Conservation (phyloP, 2,329 filamentous ascomycete genomes). For the Arthrobotrys conoides region DNA sequence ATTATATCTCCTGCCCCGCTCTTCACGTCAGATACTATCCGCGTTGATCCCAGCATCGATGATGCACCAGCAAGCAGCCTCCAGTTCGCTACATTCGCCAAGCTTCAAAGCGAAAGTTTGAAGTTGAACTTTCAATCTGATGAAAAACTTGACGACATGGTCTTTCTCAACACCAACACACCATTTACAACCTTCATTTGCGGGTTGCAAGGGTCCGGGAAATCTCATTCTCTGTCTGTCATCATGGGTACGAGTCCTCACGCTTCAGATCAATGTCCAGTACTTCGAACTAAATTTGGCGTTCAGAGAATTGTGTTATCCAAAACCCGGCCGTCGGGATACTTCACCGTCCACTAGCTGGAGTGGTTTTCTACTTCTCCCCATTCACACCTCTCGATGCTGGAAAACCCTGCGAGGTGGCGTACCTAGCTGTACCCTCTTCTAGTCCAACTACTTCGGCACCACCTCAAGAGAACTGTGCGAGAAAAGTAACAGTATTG, state of each 20-base stretch:
- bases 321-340: conserved; percentile 35
- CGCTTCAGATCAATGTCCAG: neutral
- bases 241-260: conserved; percentile 32
- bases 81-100: conserved; percentile 42
- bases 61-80: neutral
- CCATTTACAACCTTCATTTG: conserved; percentile 52
- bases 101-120: conserved; percentile 7
- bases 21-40: conserved; percentile 33
- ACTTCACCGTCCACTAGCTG: conserved; percentile 24
- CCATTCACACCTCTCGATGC: conserved; percentile 29
- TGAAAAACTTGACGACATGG: too few relatives aligned
- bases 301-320: neutral
- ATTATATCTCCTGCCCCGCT: conserved; percentile 30
- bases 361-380: conserved; percentile 31
- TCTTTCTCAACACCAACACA: conserved; percentile 14
- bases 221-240: conserved; percentile 53
- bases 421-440: conserved; percentile 5
- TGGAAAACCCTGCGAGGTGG: conserved; percentile 51
- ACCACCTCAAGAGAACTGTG: too few relatives aligned
- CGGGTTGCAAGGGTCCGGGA: conserved; percentile 47
- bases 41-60: neutral
- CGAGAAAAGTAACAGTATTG: too few relatives aligned
- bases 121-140: conserved; percentile 35
- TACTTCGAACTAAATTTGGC: too few relatives aligned
- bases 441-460: too few relatives aligned